Evolutionary conservation across 495 filamentous ascomycete species (phyloP), one percentile per base, ranked within the genome.

Genomic region (Daldinia caldariorum): DNA sequence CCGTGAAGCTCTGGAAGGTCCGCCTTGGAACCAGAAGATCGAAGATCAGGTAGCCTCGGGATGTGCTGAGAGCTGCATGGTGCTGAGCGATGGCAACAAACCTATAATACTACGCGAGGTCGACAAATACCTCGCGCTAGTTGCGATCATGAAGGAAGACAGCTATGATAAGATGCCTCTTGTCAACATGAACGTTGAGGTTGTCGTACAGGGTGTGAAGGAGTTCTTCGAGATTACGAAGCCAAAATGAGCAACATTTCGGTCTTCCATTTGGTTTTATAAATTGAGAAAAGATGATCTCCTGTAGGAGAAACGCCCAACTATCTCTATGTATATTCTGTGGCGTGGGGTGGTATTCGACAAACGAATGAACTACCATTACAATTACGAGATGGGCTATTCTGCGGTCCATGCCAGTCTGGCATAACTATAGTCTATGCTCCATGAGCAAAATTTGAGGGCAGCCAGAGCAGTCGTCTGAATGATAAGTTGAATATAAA

Each of bases 71-170:
- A 92, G 90, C 74, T 85, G 89, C 62, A 90, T 95, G 64, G 88
- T 91, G 35, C 78, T 94, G 63, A 90, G 91, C 68, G 89, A 93
- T 69, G 90, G 89, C n/a, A 90, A 89, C 58, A 89, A 91, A 38
- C 85, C 85, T 70, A 91, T 97, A 39, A 94, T 97, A 80, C 80
- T 97, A 66, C 83, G 92, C 71, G 94, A 97, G 82, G 94, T 97
- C 74, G 94, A 97, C 77, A 92, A 93, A 85, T 97, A 86, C 68
- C 82, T 94, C 16, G 90, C 90, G 13, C 84, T 94, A 12, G 91
- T 94, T 26, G 91, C 90, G 4, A 88, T 93, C 63, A 91, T 92
- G 76, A 89, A 88, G 69, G 89, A 92, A 62, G 84, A 84, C 18
- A 84, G 79, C 32, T 86, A 86, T 59, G 84, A 84, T 50, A 85